phyloP scores from a whole-genome alignment of 1,284 basidiomycete genomes.

The Microbotryomycetes sp. region DNA sequence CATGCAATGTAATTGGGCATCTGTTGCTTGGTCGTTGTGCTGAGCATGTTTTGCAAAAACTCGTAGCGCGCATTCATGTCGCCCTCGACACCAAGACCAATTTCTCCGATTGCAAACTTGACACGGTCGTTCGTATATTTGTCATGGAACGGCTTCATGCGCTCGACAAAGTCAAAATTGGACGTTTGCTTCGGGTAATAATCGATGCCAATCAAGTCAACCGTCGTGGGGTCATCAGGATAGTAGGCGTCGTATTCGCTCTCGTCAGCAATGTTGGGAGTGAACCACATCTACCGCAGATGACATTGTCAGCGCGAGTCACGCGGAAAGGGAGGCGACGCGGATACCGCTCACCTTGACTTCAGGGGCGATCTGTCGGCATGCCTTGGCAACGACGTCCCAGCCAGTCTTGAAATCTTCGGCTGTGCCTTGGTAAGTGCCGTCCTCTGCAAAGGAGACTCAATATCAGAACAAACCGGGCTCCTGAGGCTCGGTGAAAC shows the following conservation, averaged over 20 bases:
- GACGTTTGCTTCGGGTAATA: slow-evolving; percentile 34
- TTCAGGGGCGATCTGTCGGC: slow-evolving; percentile 35
- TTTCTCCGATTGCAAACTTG: slow-evolving; percentile 43
- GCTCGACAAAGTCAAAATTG: slow-evolving; percentile 31
- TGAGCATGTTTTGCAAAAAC: slow-evolving; percentile 37
- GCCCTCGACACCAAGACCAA: slow-evolving; percentile 34
- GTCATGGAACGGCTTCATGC: slow-evolving; percentile 42
- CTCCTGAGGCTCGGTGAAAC: too few species aligned
- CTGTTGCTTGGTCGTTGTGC: slow-evolving; percentile 24
- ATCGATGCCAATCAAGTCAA: slow-evolving; percentile 40
- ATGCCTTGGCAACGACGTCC: slow-evolving; percentile 37
- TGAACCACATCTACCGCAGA: slow-evolving; percentile 33
- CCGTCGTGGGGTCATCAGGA: slow-evolving; percentile 37
- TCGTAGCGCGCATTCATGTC: slow-evolving; percentile 31
- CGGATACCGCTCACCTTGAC: slow-evolving; percentile 40
- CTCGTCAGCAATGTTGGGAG: slow-evolving; percentile 34
- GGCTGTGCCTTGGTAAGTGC: slow-evolving; percentile 36
- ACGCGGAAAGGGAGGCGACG: slow-evolving; percentile 15
- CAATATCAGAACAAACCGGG: too few species aligned
- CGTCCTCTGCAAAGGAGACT: slow-evolving; percentile 19
- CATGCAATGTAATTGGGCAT: slow-evolving; percentile 37
- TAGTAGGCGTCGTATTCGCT: slow-evolving; percentile 35
- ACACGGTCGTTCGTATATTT: slow-evolving; percentile 31
- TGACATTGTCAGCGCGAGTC: slow-evolving; percentile 17
- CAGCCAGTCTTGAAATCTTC: slow-evolving; percentile 41